Evolutionary conservation across 148 eudicot species (phyloP).

Genomic region (Fagopyrum homotropicum): DNA sequence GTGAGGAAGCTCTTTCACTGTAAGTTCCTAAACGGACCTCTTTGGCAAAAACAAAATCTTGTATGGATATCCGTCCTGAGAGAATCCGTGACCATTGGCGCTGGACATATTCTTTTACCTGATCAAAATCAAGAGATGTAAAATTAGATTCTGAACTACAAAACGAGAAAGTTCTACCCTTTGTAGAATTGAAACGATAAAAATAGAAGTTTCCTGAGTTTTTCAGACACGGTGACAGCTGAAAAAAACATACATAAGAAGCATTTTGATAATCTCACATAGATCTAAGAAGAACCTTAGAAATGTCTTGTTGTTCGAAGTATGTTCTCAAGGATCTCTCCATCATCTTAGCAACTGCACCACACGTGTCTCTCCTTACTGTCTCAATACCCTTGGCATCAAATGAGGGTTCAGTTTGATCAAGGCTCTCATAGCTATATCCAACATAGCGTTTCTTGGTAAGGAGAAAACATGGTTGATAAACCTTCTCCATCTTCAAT

Average conservation of each 20-base stretch:
- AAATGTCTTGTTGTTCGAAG: slow-evolving; percentile 56
- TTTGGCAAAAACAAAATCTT: slow-evolving; percentile 94
- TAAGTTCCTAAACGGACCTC: slow-evolving; percentile 94
- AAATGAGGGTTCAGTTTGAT: slow-evolving; percentile 63
- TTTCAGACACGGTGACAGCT: too few species aligned
- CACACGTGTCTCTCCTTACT: slow-evolving; percentile 91
- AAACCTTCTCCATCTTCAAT: slow-evolving; percentile 94
- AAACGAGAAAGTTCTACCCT: too few species aligned
- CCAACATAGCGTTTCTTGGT: slow-evolving; percentile 96
- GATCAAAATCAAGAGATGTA: slow-evolving; percentile 14
- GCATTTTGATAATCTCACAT: too few species aligned
- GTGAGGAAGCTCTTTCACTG: slow-evolving; percentile 54
- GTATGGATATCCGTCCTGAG: slow-evolving; percentile 69
- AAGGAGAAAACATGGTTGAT: slow-evolving; percentile 87
- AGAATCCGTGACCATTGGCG: slow-evolving; percentile 90
- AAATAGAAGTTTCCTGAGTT: too few species aligned
- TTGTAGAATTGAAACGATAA: too few species aligned
- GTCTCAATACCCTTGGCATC: slow-evolving; percentile 99
- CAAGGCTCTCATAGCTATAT: slow-evolving; percentile 75
- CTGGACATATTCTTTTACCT: slow-evolving; percentile 62
- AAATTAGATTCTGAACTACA: not conserved
- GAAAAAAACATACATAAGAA: too few species aligned
- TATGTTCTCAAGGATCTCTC: slow-evolving; percentile 73
- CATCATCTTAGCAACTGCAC: slow-evolving; percentile 83
- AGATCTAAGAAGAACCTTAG: slow-evolving; percentile 27